Conservation (phyloP, 2,329 filamentous ascomycete genomes). For the Eurotiales sp. region DNA sequence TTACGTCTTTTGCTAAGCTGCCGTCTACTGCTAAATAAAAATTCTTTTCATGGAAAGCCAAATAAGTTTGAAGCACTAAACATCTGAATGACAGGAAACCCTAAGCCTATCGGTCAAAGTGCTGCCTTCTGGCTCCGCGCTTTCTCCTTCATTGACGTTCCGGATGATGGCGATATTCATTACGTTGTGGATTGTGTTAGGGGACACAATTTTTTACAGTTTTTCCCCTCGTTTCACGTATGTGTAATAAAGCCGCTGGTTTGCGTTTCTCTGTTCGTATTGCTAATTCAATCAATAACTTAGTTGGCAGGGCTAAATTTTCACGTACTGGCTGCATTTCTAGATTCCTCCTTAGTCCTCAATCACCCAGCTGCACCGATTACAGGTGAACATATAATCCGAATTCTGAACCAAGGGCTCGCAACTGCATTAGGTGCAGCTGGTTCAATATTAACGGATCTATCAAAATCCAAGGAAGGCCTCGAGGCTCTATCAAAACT, state of each 20-base stretch:
- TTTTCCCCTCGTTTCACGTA: slow-evolving; percentile 13
- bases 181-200: not conserved
- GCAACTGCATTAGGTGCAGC: slow-evolving; percentile 7
- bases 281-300: not conserved
- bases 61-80: too few species aligned
- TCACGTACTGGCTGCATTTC: not conserved
- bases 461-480: slow-evolving; percentile 1
- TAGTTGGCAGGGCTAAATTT: slow-evolving; percentile 9
- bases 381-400: slow-evolving; percentile 11
- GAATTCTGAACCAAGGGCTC: slow-evolving; percentile 10
- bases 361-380: slow-evolving; percentile 12
- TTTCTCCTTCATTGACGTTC: not conserved
- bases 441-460: slow-evolving; percentile 8
- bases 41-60: too few species aligned
- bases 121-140: slow-evolving; percentile 5
- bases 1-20: too few species aligned
- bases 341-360: not conserved
- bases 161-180: slow-evolving; percentile 2
- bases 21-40: too few species aligned
- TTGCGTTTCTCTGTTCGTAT: too few species aligned
- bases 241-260: not conserved
- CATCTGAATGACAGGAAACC: slow-evolving; percentile 9
- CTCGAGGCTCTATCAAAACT: slow-evolving; percentile 14
- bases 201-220: not conserved
- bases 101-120: slow-evolving; percentile 12